Evolutionary conservation across 345 rosid species (phyloP).

Genomic region (Populus davidiana): DNA sequence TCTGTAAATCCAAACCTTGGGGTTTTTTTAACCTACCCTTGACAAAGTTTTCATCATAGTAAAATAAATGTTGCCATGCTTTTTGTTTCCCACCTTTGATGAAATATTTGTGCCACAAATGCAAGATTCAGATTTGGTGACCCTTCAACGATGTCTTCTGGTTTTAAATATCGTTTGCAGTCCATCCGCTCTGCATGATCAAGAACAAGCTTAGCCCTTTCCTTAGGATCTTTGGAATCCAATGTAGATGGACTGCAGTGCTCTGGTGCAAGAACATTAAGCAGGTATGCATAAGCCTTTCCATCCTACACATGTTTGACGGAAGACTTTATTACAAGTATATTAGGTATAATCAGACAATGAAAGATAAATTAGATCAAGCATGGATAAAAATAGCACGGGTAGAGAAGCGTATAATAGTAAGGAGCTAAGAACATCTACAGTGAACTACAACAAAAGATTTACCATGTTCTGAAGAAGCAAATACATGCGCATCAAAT

Average conservation of each 20-base stretch:
- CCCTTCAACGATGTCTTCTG: constrained; percentile 81
- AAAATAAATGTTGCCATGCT: not conserved
- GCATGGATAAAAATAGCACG: not conserved
- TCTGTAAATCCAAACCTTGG: not conserved
- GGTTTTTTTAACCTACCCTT: not conserved
- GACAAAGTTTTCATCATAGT: not conserved
- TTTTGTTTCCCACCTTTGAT: constrained; percentile 53
- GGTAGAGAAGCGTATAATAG: not conserved
- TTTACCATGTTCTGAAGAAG: not conserved
- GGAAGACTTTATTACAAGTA: constrained; percentile 17
- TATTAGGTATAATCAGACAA: not conserved
- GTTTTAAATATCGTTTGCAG: constrained; percentile 75
- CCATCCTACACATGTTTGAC: constrained; percentile 60
- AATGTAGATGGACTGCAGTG: constrained; percentile 71
- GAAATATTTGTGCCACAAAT: constrained; percentile 87
- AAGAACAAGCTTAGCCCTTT: constrained; percentile 75
- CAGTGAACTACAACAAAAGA: not conserved
- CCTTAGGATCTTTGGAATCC: constrained; percentile 58
- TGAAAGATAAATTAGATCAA: not conserved
- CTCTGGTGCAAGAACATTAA: constrained; percentile 89
- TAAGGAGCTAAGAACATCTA: not conserved
- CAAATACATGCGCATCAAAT: not conserved
- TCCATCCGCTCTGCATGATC: constrained; percentile 82
- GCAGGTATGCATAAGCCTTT: constrained; percentile 79
- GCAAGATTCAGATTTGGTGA: constrained; percentile 82